These are phyloP conservation scores for Whalleya microplaca DNA, from an alignment of 2,329 filamentous ascomycete genomes.

Conservation along the genomic window DNA sequence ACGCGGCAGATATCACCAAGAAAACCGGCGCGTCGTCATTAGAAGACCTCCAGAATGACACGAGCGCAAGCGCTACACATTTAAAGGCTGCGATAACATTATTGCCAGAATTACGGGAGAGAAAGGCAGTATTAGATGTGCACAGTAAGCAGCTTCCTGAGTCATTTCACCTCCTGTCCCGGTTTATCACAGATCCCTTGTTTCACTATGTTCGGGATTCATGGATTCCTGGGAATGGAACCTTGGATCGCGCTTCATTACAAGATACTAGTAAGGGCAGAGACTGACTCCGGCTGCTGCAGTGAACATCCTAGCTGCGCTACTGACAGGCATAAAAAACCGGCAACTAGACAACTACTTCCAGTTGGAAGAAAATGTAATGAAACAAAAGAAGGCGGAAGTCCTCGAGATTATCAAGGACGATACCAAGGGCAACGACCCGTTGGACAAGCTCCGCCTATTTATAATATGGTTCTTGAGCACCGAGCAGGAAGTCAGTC, in stretches of 20 bases:
- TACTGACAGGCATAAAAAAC: constrained; percentile 82
- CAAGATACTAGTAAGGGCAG: background rate
- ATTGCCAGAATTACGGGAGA: constrained; percentile 86
- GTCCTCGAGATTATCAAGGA: constrained; percentile 87
- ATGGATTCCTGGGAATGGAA: background rate
- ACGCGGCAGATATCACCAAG: constrained; percentile 90
- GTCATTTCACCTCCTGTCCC: background rate
- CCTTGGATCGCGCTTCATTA: background rate
- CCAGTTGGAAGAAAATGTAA: constrained; percentile 89
- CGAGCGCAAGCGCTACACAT: constrained; percentile 86
- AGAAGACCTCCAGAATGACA: constrained; percentile 90
- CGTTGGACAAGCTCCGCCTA: constrained; percentile 85
- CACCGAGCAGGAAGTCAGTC: constrained; percentile 84
- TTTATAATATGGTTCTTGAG: constrained; percentile 98
- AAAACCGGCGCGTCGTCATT: constrained; percentile 93
- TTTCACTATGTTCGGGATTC: background rate
- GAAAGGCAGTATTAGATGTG: constrained; percentile 93
- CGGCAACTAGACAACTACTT: constrained; percentile 95
- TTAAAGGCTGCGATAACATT: constrained; percentile 94
- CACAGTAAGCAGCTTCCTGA: constrained; percentile 56
- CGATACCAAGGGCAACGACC: constrained; percentile 77
- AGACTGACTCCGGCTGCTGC: background rate
- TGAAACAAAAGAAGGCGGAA: constrained; percentile 87
- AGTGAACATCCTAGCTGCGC: constrained; percentile 87
- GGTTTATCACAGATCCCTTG: background rate